Conservation (phyloP, 1,284 basidiomycete species). For the Fomitopsis pinicola region DNA sequence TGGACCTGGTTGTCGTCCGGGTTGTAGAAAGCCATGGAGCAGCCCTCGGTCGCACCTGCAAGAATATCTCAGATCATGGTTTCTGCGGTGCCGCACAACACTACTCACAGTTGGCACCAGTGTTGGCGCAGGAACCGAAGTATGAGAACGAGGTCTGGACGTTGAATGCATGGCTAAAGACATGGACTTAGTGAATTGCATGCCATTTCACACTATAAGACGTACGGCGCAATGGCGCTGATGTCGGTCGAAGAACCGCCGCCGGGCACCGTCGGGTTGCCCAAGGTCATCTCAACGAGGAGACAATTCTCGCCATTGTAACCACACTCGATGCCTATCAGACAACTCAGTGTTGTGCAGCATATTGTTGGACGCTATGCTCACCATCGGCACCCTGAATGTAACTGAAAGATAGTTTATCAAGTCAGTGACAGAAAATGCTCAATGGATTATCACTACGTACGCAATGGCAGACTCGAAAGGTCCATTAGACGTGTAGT, state of each 20-base stretch:
- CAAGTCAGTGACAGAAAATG: neutral
- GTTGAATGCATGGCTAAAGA: slow-evolving; percentile 29
- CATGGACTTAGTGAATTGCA: neutral
- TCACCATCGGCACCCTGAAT: neutral
- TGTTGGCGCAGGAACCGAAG: slow-evolving; percentile 28
- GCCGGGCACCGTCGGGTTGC: slow-evolving; percentile 34
- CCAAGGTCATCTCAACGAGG: slow-evolving; percentile 39
- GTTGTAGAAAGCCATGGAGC: slow-evolving; percentile 35
- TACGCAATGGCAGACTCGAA: slow-evolving; percentile 32
- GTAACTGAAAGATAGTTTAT: neutral
- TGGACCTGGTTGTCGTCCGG: slow-evolving; percentile 38
- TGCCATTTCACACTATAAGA: neutral
- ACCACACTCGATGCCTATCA: slow-evolving; percentile 20
- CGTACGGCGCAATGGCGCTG: slow-evolving; percentile 41
- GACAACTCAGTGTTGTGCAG: neutral
- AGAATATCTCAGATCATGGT: neutral
- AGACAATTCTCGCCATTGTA: slow-evolving; percentile 41
- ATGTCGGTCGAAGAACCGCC: slow-evolving; percentile 41
- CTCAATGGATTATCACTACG: slow-evolving; percentile 10
- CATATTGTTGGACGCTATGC: neutral
- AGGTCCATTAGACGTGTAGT: slow-evolving; percentile 27
- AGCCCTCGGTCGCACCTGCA: slow-evolving; percentile 24
- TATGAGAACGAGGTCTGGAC: slow-evolving; percentile 28
- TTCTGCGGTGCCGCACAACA: neutral
- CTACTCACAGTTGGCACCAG: slow-evolving; percentile 27